Evolutionary conservation across 2,329 filamentous ascomycete genomes (phyloP).

Genomic region (Apiospora phragmitis): DNA sequence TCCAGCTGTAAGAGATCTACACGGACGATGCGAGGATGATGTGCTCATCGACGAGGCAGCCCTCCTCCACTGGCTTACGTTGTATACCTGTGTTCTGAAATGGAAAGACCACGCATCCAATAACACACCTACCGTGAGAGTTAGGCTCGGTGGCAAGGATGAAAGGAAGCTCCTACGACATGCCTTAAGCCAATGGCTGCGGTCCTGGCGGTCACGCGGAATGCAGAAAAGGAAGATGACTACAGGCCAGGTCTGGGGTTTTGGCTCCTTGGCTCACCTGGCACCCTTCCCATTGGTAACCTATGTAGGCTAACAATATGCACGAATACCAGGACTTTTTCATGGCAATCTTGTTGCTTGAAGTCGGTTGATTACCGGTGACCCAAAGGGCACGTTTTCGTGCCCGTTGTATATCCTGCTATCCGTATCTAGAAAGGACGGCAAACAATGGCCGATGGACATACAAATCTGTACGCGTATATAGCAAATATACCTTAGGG

Average conservation of each 20-base stretch:
- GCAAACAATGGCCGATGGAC: neutral
- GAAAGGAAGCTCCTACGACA: neutral
- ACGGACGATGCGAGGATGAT: neutral
- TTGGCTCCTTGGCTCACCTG: neutral
- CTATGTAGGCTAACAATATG: neutral
- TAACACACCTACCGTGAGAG: neutral
- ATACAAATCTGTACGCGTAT: neutral
- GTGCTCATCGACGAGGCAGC: neutral
- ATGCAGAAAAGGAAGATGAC: slow-evolving; percentile 6
- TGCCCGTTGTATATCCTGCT: neutral
- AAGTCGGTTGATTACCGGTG: neutral
- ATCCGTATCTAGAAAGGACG: neutral
- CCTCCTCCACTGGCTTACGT: neutral
- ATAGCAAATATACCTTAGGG: neutral
- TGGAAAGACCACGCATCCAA: neutral
- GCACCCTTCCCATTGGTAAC: neutral
- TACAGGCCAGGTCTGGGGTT: neutral
- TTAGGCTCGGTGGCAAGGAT: neutral
- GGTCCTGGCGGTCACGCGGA: neutral
- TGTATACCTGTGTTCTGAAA: neutral
- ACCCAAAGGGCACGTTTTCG: neutral
- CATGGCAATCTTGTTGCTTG: neutral
- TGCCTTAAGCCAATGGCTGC: neutral
- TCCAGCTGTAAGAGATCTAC: neutral
- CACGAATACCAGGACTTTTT: neutral